These are phyloP conservation scores for Orbilia oligospora DNA, from an alignment of 2,329 filamentous ascomycete genomes.

Conservation along the genomic window DNA sequence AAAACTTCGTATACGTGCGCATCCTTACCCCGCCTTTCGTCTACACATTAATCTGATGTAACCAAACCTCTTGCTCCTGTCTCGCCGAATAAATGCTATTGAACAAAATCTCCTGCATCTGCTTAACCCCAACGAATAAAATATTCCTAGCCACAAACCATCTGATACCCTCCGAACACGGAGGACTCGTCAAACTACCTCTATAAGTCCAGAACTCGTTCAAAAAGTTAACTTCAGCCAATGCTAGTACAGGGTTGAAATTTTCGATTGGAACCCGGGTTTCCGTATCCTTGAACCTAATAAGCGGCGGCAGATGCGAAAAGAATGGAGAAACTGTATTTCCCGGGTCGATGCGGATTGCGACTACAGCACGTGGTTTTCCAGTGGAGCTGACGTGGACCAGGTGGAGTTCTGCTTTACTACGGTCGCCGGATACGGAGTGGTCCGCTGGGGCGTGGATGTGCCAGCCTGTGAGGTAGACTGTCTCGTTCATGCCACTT, in stretches of 20 bases:
- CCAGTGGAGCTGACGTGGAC: slow-evolving; percentile 68
- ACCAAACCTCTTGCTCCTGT: slow-evolving; percentile 69
- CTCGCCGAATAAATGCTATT: slow-evolving; percentile 69
- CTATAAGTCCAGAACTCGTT: slow-evolving; percentile 70
- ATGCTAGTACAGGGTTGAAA: slow-evolving; percentile 66
- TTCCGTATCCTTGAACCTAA: slow-evolving; percentile 67
- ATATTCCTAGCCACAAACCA: slow-evolving; percentile 69
- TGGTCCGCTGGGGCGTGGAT: slow-evolving; percentile 72
- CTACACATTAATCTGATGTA: slow-evolving; percentile 68
- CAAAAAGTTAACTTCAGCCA: slow-evolving; percentile 67
- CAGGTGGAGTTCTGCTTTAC: slow-evolving; percentile 70
- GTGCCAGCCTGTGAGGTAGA: slow-evolving; percentile 71
- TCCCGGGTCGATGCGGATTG: slow-evolving; percentile 69
- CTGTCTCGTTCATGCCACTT: slow-evolving; percentile 65
- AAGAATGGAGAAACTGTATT: slow-evolving; percentile 67
- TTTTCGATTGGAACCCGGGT: slow-evolving; percentile 59
- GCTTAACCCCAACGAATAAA: slow-evolving; percentile 68
- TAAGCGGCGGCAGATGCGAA: slow-evolving; percentile 68
- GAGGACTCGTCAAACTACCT: slow-evolving; percentile 70
- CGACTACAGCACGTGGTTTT: slow-evolving; percentile 69
- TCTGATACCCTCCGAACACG: slow-evolving; percentile 69
- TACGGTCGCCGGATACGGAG: slow-evolving; percentile 68
- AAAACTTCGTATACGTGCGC: neutral
- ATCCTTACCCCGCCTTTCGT: neutral
- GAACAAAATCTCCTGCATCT: slow-evolving; percentile 70